phyloP scores from a whole-genome alignment of 1,284 basidiomycete genomes.

The Cutaneotrichosporon sp. region DNA sequence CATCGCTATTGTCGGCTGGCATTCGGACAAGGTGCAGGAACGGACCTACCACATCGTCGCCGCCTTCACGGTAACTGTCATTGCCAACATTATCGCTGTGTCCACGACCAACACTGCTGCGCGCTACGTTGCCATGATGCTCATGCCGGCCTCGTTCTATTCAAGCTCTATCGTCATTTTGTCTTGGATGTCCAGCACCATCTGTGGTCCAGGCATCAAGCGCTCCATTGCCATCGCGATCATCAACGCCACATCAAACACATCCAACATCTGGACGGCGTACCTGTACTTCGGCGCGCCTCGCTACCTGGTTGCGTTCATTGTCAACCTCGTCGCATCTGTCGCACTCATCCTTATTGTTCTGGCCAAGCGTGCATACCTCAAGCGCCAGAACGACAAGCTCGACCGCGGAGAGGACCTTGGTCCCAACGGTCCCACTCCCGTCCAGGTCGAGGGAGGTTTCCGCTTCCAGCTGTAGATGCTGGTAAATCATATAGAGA shows the following conservation, averaged over 20 bases:
- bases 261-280: conserved; percentile 47
- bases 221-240: conserved; percentile 46
- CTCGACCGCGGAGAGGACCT: conserved; percentile 41
- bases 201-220: conserved; percentile 46
- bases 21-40: conserved; percentile 40
- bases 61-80: conserved; percentile 52
- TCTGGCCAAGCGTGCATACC: conserved; percentile 34
- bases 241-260: conserved; percentile 46
- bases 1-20: conserved; percentile 39
- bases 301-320: conserved; percentile 42
- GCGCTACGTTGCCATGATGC: conserved; percentile 42
- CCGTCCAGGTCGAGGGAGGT: conserved; percentile 36
- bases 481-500: too few relatives aligned
- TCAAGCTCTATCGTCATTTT: conserved; percentile 43
- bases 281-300: conserved; percentile 42
- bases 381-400: conserved; percentile 37
- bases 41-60: conserved; percentile 21
- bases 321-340: conserved; percentile 39
- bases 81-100: conserved; percentile 70
- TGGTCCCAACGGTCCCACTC: conserved; percentile 33
- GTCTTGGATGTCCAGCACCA: conserved; percentile 43
- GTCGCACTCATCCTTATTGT: conserved; percentile 32
- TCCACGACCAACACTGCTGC: conserved; percentile 39
- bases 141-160: conserved; percentile 37
- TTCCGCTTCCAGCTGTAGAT: conserved; percentile 47